These are phyloP conservation scores for Dactylellina sp. DNA, from an alignment of 2,329 filamentous ascomycete species.

Conservation along the genomic window DNA sequence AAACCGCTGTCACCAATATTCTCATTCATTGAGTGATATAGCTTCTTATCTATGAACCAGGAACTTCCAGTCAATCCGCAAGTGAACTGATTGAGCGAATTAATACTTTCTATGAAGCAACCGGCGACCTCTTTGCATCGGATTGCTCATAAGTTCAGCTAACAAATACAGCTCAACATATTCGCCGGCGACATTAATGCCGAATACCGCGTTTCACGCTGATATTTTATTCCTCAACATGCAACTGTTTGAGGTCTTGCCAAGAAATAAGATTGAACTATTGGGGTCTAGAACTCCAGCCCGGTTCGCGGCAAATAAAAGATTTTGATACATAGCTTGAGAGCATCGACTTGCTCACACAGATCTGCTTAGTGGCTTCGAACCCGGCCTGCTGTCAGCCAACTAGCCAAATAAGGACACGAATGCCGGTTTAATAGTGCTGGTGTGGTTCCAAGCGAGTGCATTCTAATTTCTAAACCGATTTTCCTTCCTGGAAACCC, in stretches of 20 bases:
- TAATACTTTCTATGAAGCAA: not conserved
- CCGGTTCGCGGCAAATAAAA: not conserved
- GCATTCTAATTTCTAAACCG: no score
- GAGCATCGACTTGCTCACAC: conserved; percentile 12
- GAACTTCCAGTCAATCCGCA: no score
- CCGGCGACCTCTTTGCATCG: not conserved
- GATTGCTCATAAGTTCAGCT: not conserved
- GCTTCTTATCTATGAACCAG: no score
- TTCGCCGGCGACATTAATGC: no score
- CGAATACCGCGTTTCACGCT: no score
- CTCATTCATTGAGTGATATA: no score
- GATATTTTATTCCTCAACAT: not conserved
- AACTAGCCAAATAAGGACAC: not conserved
- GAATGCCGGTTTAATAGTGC: not conserved
- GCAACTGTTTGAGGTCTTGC: no score
- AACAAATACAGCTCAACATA: not conserved
- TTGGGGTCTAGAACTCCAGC: conserved; percentile 12
- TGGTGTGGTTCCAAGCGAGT: not conserved
- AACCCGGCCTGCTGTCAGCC: not conserved
- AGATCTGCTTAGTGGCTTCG: conserved; percentile 2
- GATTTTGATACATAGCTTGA: not conserved
- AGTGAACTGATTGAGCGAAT: no score
- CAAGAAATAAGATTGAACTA: no score
- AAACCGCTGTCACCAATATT: no score
- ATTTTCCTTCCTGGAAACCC: no score